Evolutionary conservation across 2,329 filamentous ascomycete genomes (phyloP).

Genomic region (Celoporthe dispersa): DNA sequence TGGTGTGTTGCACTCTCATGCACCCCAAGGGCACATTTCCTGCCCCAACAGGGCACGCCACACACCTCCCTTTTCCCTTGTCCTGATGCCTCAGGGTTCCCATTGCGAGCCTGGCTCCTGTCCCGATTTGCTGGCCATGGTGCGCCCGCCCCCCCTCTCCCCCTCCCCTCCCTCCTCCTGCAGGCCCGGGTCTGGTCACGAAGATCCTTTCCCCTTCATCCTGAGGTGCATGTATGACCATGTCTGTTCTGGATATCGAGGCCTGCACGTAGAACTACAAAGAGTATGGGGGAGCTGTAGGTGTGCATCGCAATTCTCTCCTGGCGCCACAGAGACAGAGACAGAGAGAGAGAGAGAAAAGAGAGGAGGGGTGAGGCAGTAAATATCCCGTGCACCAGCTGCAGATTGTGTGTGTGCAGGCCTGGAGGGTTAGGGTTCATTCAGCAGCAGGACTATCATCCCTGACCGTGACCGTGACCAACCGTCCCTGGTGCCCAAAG

Average conservation of each 20-base stretch:
- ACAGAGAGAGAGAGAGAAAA: too few relatives aligned
- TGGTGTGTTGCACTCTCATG: constrained; percentile 5
- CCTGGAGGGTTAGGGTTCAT: too few relatives aligned
- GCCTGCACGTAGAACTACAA: too few relatives aligned
- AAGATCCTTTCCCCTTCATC: neutral
- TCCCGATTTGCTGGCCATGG: neutral
- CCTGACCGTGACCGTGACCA: too few relatives aligned
- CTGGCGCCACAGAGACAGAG: too few relatives aligned
- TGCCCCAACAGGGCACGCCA: neutral
- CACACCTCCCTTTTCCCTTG: neutral
- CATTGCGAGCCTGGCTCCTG: neutral
- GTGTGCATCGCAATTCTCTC: too few relatives aligned
- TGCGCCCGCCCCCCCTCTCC: neutral
- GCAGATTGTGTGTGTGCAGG: too few relatives aligned
- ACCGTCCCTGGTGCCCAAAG: too few relatives aligned
- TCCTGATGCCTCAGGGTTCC: neutral
- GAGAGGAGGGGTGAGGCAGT: too few relatives aligned
- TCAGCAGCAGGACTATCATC: too few relatives aligned
- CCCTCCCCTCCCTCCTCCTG: constrained; percentile 4
- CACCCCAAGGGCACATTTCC: neutral
- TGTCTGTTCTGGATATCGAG: neutral
- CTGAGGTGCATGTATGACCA: neutral
- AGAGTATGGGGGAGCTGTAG: too few relatives aligned
- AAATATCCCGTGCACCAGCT: too few relatives aligned
- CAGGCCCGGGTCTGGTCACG: neutral